Evolutionary conservation across 768 basidiomycete species (phyloP).

Genomic region (Psilocybe sp.): DNA sequence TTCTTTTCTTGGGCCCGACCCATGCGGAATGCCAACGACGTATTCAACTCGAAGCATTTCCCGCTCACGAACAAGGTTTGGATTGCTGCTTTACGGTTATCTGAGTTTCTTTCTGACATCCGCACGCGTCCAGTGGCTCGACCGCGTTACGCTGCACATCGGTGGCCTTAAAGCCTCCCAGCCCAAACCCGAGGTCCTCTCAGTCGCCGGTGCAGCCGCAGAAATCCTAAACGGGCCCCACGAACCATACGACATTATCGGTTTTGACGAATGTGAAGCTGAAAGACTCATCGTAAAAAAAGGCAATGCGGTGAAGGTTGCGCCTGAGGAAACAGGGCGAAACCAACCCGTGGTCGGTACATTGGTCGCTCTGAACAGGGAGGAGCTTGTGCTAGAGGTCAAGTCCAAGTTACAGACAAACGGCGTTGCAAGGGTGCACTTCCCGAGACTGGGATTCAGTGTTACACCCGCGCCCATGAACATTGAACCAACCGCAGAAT

Average conservation of each 20-base stretch:
- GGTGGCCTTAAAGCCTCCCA: slow-evolving; percentile 23
- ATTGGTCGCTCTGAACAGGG: slow-evolving; percentile 44
- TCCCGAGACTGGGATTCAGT: slow-evolving; percentile 42
- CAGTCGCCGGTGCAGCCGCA: slow-evolving; percentile 40
- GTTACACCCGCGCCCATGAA: too few relatives aligned
- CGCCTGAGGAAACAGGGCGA: slow-evolving; percentile 40
- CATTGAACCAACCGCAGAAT: too few relatives aligned
- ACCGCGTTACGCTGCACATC: slow-evolving; percentile 35
- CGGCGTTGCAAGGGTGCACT: slow-evolving; percentile 45
- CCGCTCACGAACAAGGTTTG: too few relatives aligned
- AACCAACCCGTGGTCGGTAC: slow-evolving; percentile 44
- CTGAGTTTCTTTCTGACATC: too few relatives aligned
- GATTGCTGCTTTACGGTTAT: too few relatives aligned
- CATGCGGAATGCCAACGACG: too few relatives aligned
- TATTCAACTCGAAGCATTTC: too few relatives aligned
- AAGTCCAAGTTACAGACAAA: slow-evolving; percentile 21
- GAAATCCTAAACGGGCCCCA: slow-evolving; percentile 33
- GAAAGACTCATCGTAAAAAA: slow-evolving; percentile 35
- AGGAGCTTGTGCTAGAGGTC: slow-evolving; percentile 49
- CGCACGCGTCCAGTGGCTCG: slow-evolving; percentile 39
- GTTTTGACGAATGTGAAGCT: slow-evolving; percentile 46
- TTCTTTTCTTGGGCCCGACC: too few relatives aligned
- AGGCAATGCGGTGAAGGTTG: slow-evolving; percentile 31
- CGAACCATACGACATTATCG: slow-evolving; percentile 37
- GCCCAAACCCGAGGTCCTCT: slow-evolving; percentile 23